Evolutionary conservation across 352 stramenopile genomes (phyloP), one percentile per base, ranked within the genome.

Genomic region (Phytopythium ostracodes): DNA sequence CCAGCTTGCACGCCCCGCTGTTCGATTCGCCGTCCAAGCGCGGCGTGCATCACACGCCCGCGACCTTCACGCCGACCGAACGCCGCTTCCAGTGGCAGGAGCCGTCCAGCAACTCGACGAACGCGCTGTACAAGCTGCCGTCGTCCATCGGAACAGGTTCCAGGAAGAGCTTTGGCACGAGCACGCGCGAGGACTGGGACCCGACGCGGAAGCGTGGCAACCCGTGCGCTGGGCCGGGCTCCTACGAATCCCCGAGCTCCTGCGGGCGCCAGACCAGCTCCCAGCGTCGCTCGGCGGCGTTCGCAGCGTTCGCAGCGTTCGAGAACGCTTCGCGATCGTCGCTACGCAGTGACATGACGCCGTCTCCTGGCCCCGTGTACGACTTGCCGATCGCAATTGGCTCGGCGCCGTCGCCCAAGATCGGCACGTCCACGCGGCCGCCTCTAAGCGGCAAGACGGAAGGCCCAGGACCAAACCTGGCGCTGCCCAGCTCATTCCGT

Each of bases 171-270:
- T 94, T 92, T 29, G 83, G 85, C 43, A 89, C 81, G 24, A 89
- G 77, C 63, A 92, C 85, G 24, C 73, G 83, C 6, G 85, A 92
- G 8, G 82, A 94, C 59, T 92, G 85, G 85, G 85, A 94, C 53
- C n/a, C 72, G 40, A 72, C 64, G 31, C 77, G 81, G 49, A 91
- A 91, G 65, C 70, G 66, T 24, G 61, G 67, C 22, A 81, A 92
- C 51, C 72, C 84, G n/a, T 81, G 80, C 22, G 73, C 79, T 33
- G 82, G 84, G 15, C 81, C 84, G 25, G 84, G 84, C 0, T 89
- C 85, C 18, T 94, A 94, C 57, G 72, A 89, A 38, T 63, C 80
- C 3, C 50, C 79, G 0, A 66, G 47, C 40, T 88, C 85, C 4
- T 94, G 79, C 25, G 78, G 77, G 11, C 73, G 62, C n/a, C 85